Conservation (phyloP, 2,329 filamentous ascomycete species). For the Delphinella strobiligena region DNA sequence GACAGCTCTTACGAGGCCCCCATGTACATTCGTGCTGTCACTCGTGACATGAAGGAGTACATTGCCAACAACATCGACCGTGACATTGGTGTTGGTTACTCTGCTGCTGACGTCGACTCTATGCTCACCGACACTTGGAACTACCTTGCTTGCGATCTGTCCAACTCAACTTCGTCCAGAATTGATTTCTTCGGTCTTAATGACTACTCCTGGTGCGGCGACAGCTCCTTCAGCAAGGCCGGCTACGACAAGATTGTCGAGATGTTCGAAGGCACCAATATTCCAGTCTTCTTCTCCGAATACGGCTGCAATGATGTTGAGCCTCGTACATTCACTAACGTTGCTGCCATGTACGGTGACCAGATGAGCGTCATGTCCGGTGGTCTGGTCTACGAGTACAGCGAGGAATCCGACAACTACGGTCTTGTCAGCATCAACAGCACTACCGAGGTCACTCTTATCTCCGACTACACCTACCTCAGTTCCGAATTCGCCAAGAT, state of each 20-base stretch:
- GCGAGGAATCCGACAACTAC: constrained; percentile 50
- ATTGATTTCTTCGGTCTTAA: constrained; percentile 61
- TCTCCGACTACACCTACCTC: constrained; percentile 48
- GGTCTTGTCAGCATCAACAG: constrained; percentile 30
- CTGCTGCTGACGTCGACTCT: constrained; percentile 60
- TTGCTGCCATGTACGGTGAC: constrained; percentile 53
- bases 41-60: constrained; percentile 57
- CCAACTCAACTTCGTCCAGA: constrained; percentile 34
- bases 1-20: constrained; percentile 30
- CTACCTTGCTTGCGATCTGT: constrained; percentile 55
- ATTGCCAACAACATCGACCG: constrained; percentile 47
- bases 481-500: constrained; percentile 60
- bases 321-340: constrained; percentile 33
- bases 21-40: constrained; percentile 48
- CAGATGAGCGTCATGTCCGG: constrained; percentile 60
- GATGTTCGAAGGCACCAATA: constrained; percentile 49
- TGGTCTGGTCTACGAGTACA: constrained; percentile 66
- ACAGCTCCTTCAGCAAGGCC: constrained; percentile 46
- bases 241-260: constrained; percentile 48
- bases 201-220: constrained; percentile 59
- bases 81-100: constrained; percentile 55
- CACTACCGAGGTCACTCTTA: constrained; percentile 26
- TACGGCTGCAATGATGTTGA: constrained; percentile 22
- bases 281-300: constrained; percentile 69
- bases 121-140: constrained; percentile 64